Conservation (phyloP, 768 basidiomycete species). For the Boletus subcaerulescens region DNA sequence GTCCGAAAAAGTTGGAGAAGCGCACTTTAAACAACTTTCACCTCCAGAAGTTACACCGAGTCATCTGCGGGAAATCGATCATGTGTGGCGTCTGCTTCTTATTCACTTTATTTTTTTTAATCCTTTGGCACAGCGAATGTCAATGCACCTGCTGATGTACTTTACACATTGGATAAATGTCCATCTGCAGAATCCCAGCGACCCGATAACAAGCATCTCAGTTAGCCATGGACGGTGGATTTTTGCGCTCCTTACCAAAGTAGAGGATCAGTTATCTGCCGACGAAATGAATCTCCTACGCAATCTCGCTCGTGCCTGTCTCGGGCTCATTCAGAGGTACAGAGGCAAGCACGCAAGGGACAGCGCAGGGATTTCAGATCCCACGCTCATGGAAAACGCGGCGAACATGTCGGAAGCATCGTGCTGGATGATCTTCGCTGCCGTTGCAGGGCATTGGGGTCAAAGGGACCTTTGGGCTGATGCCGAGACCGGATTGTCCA, state of each 20-base stretch:
- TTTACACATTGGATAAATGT: conserved; percentile 78
- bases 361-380: not conserved
- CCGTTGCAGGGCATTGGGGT: conserved; percentile 67
- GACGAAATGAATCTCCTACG: conserved; percentile 79
- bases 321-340: conserved; percentile 44
- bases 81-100: conserved; percentile 42
- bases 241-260: conserved; percentile 64
- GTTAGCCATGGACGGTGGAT: conserved; percentile 74
- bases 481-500: conserved; percentile 51
- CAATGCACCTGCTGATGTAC: conserved; percentile 79
- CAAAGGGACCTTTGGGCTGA: conserved; percentile 82
- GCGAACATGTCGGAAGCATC: conserved; percentile 41
- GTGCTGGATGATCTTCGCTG: conserved; percentile 74
- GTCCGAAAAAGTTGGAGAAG: not conserved
- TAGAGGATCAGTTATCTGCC: conserved; percentile 67
- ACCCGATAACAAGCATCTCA: conserved; percentile 41
- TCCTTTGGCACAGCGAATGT: conserved; percentile 47
- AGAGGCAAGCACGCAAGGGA: conserved; percentile 22
- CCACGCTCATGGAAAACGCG: conserved; percentile 14
- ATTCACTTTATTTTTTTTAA: conserved; percentile 3
- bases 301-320: conserved; percentile 68
- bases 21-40: conserved; percentile 12
- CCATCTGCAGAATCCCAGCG: conserved; percentile 45
- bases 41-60: conserved; percentile 59
- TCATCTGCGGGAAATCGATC: conserved; percentile 59